Percentiles rank a stretch among this genome's conserved stretches.
Evolutionary conservation across 148 eudicot species (phyloP).

Genomic region (Camellia lanceoleosa): DNA sequence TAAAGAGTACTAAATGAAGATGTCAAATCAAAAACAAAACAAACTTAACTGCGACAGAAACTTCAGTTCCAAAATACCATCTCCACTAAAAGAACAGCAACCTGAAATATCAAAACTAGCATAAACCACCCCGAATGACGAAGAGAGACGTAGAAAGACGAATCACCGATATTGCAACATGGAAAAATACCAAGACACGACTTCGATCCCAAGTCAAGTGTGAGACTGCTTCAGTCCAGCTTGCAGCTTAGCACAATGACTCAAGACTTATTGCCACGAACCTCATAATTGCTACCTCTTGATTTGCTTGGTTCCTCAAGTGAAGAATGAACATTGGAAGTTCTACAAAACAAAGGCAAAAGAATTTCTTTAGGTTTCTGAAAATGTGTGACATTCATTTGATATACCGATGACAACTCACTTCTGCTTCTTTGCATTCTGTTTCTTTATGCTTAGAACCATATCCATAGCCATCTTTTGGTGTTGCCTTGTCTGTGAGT

Average conservation of each 20-base stretch:
- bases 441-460: slow-evolving; percentile 69
- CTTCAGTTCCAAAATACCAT: slow-evolving; percentile 47
- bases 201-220: slow-evolving; percentile 17
- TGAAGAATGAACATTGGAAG: slow-evolving; percentile 40
- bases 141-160: slow-evolving; percentile 41
- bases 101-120: slow-evolving; percentile 62
- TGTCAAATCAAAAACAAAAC: slow-evolving; percentile 36
- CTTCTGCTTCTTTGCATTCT: slow-evolving; percentile 67
- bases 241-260: slow-evolving; percentile 15
- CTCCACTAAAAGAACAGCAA: slow-evolving; percentile 56
- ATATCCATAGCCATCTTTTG: slow-evolving; percentile 76
- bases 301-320: slow-evolving; percentile 51
- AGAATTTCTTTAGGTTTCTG: neutral
- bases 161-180: slow-evolving; percentile 50
- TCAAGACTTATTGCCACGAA: slow-evolving; percentile 54
- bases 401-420: slow-evolving; percentile 29
- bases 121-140: slow-evolving; percentile 54
- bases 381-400: slow-evolving; percentile 3
- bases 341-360: slow-evolving; percentile 37
- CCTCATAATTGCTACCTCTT: slow-evolving; percentile 45
- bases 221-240: slow-evolving; percentile 15
- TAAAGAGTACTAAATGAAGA: slow-evolving; percentile 17
- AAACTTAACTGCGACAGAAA: slow-evolving; percentile 52
- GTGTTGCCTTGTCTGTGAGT: slow-evolving; percentile 84
- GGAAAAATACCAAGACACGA: slow-evolving; percentile 33